Evolutionary conservation across 257 asterid species (phyloP), one percentile per base, ranked within the genome.

Genomic region (Fraxinus anomala): DNA sequence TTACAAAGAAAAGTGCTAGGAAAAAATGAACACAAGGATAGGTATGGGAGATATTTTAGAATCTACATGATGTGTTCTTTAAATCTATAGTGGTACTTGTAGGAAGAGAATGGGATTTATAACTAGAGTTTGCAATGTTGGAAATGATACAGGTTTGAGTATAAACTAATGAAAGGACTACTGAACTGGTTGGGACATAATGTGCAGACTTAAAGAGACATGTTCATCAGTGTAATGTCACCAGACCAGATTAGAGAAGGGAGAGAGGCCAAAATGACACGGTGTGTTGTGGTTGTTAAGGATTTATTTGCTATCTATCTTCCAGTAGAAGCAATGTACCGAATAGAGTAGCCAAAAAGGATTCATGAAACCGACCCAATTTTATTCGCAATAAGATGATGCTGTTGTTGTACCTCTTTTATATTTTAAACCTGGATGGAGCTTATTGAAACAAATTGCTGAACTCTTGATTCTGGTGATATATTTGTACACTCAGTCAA

Each of bases 401-500:
- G 13, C 0, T n/a, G 28, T 21, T 59, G 26, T 59, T 59, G 26
- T n/a, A 0, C 37, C 12, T 36, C 37, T 36, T 36, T 75, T 37
- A 21, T 39, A 28, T 40, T 17, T 65, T 9, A 9, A 21, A 14
- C 12, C 1, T 37, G 69, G 6, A 75, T 68, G 19, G 40, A 65
- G 17, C 7, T 39, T 65, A 5, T 40, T 19, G 2, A 13, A 28
- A 40, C 44, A 61, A 44, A 34, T 68, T 31, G 56, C 49, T 39
- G 70, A 72, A 47, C 74, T 33, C 8, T 28, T 65, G 78, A 3
- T 49, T 65, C 61, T 31, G 61, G 30, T 69, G 39, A 33, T 69
- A 65, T 70, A 31, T 28, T 71, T 66, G 47, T 34, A 12, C 47
- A 40, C 63, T 70, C 67, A n/a, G 44, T 70, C 73, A 71, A 13